These are phyloP conservation scores for Hirschioporus abietinus DNA, from an alignment of 768 basidiomycete genomes.

Conservation along the genomic window DNA sequence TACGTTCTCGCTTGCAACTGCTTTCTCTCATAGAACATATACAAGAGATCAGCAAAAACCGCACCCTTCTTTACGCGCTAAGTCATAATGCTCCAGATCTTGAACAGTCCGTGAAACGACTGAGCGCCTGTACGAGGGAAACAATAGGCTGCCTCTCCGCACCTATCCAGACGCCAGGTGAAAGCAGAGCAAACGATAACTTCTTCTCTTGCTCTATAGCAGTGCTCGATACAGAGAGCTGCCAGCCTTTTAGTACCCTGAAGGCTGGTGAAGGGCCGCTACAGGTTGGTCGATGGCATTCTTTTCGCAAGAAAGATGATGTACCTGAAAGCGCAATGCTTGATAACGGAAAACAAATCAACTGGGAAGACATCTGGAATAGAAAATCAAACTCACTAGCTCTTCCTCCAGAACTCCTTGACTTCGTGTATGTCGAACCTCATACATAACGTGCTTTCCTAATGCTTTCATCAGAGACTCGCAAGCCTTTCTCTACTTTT, in stretches of 20 bases:
- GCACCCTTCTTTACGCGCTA: background rate
- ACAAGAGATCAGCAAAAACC: background rate
- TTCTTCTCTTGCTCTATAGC: slow-evolving; percentile 53
- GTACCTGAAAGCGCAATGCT: slow-evolving; percentile 9
- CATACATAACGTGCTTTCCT: background rate
- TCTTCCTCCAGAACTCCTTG: slow-evolving; percentile 36
- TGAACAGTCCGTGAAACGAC: background rate
- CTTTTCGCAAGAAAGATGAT: slow-evolving; percentile 39
- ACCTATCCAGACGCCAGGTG: slow-evolving; percentile 28
- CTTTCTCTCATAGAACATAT: background rate
- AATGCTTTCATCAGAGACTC: background rate
- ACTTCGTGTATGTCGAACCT: slow-evolving; percentile 28
- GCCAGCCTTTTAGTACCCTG: slow-evolving; percentile 54
- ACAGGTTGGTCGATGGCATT: slow-evolving; percentile 72
- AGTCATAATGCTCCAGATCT: background rate
- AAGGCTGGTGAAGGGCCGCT: slow-evolving; percentile 52
- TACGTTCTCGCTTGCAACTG: background rate
- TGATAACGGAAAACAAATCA: slow-evolving; percentile 19
- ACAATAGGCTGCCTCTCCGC: slow-evolving; percentile 63
- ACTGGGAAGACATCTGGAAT: slow-evolving; percentile 54
- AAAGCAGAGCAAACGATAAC: slow-evolving; percentile 12
- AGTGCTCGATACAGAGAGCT: slow-evolving; percentile 37
- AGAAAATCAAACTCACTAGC: slow-evolving; percentile 17
- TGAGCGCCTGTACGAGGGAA: slow-evolving; percentile 7
- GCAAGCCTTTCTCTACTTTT: slow-evolving; percentile 44